phyloP scores from a whole-genome alignment of 495 filamentous ascomycete species.

The Penicillium salamii region DNA sequence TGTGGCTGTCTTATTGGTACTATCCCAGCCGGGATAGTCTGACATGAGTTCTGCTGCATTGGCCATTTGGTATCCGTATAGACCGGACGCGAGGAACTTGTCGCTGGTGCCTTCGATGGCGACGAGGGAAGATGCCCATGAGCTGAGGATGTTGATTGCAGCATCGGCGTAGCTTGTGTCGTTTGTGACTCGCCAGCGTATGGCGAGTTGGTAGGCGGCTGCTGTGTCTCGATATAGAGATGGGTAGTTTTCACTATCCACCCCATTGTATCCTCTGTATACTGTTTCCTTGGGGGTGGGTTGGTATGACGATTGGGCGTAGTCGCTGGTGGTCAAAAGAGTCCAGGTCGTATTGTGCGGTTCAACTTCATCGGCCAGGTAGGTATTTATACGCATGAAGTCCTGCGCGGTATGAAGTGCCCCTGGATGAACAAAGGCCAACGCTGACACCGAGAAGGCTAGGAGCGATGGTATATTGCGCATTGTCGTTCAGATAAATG shows the following conservation, averaged over 20 bases:
- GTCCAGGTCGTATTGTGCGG: conserved; percentile 39
- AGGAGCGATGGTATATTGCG: not conserved
- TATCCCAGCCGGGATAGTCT: conserved; percentile 31
- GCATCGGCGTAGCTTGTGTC: conserved; percentile 33
- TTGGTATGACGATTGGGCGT: conserved; percentile 23
- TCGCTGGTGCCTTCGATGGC: conserved; percentile 33
- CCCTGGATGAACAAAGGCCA: conserved; percentile 31
- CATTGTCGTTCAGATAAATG: not conserved
- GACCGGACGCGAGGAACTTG: conserved; percentile 38
- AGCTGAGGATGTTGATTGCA: conserved; percentile 33
- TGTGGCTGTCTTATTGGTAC: conserved; percentile 14
- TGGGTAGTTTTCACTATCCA: conserved; percentile 34
- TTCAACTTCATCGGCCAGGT: conserved; percentile 22
- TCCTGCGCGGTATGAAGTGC: conserved; percentile 38
- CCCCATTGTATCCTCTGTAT: conserved; percentile 28
- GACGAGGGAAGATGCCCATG: conserved; percentile 37
- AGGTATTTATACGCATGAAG: conserved; percentile 30
- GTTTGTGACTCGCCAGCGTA: conserved; percentile 39
- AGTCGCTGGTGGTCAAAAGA: conserved; percentile 23
- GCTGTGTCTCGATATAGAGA: conserved; percentile 38
- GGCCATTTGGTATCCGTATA: conserved; percentile 47
- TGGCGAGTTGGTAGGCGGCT: conserved; percentile 35
- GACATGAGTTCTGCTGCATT: conserved; percentile 45
- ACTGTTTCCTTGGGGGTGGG: conserved; percentile 21
- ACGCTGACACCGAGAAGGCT: not conserved